Conservation (phyloP, 2,329 filamentous ascomycete species). For the Trichoderma sp. region DNA sequence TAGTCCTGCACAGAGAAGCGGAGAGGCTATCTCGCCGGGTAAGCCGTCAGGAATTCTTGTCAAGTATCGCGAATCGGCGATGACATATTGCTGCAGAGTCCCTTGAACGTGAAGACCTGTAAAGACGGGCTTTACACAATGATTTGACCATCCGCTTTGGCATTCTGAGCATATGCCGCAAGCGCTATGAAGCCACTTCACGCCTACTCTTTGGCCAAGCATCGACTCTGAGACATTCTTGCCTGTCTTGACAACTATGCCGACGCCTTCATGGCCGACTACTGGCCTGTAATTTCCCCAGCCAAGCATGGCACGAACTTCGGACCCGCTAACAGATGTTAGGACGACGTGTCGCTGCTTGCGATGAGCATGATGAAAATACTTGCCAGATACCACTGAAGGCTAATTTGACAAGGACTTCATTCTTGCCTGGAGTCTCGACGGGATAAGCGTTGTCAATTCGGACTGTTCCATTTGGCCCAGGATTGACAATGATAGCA, state of each 20-base stretch:
- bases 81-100: constrained; percentile 32
- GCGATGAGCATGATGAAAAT: not conserved
- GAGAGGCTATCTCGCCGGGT: constrained; percentile 26
- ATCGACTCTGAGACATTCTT: constrained; percentile 26
- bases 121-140: constrained; percentile 41
- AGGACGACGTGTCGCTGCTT: not conserved
- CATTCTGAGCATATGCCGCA: constrained; percentile 39
- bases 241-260: constrained; percentile 31
- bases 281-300: constrained; percentile 29
- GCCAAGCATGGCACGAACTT: constrained; percentile 30
- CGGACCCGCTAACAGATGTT: constrained; percentile 27
- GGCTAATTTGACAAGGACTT: constrained; percentile 11
- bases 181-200: constrained; percentile 45
- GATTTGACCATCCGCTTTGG: constrained; percentile 34
- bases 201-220: constrained; percentile 37
- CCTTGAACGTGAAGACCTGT: constrained; percentile 38
- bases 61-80: constrained; percentile 30
- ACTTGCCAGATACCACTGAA: constrained; percentile 11
- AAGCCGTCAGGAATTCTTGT: constrained; percentile 27
- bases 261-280: constrained; percentile 34
- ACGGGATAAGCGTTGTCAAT: not conserved
- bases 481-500: not conserved
- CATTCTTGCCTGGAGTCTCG: not conserved
- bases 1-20: constrained; percentile 33
- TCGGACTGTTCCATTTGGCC: not conserved